Evolutionary conservation across 2,329 filamentous ascomycete genomes (phyloP).

Genomic region (Lasiodiplodia sp.): DNA sequence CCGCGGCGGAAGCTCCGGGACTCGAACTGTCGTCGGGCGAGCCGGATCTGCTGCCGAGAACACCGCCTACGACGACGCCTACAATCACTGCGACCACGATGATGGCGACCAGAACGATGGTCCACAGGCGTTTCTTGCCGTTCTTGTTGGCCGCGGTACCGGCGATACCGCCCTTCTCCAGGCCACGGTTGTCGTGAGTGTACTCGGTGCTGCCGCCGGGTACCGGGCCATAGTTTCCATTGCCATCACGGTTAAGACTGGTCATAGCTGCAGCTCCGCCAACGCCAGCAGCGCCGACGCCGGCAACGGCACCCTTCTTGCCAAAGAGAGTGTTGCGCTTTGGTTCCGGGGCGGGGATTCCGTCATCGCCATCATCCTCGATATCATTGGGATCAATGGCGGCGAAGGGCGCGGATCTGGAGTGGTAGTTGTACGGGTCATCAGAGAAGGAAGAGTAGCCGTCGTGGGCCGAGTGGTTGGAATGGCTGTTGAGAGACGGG

Average conservation of each 20-base stretch:
- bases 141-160: constrained; percentile 68
- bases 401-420: constrained; percentile 45
- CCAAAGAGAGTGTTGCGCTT: constrained; percentile 58
- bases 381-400: constrained; percentile 79
- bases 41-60: constrained; percentile 62
- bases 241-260: constrained; percentile 41
- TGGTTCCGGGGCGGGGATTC: constrained; percentile 60
- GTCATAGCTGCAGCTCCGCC: constrained; percentile 32
- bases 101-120: constrained; percentile 70
- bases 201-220: constrained; percentile 40
- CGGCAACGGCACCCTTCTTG: constrained; percentile 52
- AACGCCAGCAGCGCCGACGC: constrained; percentile 51
- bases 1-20: constrained; percentile 51
- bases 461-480: constrained; percentile 36
- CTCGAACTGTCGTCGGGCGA: constrained; percentile 35
- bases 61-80: constrained; percentile 75
- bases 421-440: constrained; percentile 72
- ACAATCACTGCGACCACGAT: constrained; percentile 75
- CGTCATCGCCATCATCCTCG: constrained; percentile 87
- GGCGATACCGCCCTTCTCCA: constrained; percentile 65
- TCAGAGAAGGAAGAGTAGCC: constrained; percentile 59
- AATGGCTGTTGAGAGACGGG: constrained; percentile 23
- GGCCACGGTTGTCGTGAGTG: constrained; percentile 17
- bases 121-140: constrained; percentile 73
- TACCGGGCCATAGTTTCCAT: constrained; percentile 66